Percentiles rank a stretch among this genome's conserved stretches.
Conservation (phyloP, 768 basidiomycete species). For the Hericium coralloides region DNA sequence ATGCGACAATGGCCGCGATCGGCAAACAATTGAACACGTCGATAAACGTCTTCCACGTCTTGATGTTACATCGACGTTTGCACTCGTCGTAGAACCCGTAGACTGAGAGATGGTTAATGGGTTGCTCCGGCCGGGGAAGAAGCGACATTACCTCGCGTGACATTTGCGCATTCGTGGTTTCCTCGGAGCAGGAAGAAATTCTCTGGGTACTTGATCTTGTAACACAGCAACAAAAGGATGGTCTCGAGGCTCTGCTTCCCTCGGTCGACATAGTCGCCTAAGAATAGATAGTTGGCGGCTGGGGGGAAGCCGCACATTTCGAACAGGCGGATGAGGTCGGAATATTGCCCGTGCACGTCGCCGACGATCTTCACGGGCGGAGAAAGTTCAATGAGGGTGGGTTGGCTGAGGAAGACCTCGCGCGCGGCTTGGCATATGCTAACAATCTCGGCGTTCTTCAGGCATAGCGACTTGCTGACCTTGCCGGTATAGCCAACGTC, state of each 20-base stretch:
- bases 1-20: constrained; percentile 96
- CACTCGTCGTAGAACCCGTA: constrained; percentile 99
- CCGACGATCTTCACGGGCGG: constrained; percentile 99
- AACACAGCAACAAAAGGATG: constrained; percentile 91
- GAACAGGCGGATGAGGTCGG: constrained; percentile 94
- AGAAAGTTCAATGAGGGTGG: constrained; percentile 92
- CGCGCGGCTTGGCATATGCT: constrained; percentile 92
- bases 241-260: constrained; percentile 99
- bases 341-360: constrained; percentile 98
- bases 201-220: constrained; percentile 99
- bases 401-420: constrained; percentile 93
- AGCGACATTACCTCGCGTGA: constrained; percentile 77
- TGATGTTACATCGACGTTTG: constrained; percentile 98
- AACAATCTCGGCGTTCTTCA: constrained; percentile 95
- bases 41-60: constrained; percentile 99
- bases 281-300: constrained; percentile 93
- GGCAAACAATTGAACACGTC: constrained; percentile 99
- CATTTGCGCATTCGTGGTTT: constrained; percentile 99
- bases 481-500: constrained; percentile 98
- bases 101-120: constrained; percentile 38
- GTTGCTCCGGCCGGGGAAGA: not conserved
- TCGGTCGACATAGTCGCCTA: constrained; percentile 98
- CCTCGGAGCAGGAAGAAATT: constrained; percentile 98
- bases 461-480: constrained; percentile 88
- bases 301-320: constrained; percentile 99